These are phyloP conservation scores for Lodderomyces metapsilosis DNA, from an alignment of 1,139 yeast genomes.

Conservation along the genomic window DNA sequence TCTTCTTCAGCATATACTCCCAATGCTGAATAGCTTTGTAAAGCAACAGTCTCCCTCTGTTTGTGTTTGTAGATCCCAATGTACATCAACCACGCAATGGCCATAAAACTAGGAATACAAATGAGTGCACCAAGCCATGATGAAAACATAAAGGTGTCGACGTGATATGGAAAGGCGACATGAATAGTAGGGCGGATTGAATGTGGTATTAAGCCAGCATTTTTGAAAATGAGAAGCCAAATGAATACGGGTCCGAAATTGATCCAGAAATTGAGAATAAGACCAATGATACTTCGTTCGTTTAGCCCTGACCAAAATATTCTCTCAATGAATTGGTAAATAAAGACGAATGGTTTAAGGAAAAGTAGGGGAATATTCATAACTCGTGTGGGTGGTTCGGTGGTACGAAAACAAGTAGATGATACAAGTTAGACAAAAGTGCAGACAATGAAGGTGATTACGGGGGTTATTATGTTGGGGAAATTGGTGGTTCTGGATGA, in stretches of 20 bases:
- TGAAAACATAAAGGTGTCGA: slow-evolving; percentile 40
- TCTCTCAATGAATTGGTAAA: slow-evolving; percentile 20
- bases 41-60: background rate
- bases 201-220: slow-evolving; percentile 60
- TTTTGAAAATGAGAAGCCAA: slow-evolving; percentile 61
- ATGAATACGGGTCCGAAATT: slow-evolving; percentile 55
- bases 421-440: no score
- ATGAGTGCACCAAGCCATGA: slow-evolving; percentile 16
- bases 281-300: slow-evolving; percentile 32
- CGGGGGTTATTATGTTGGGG: no score
- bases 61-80: slow-evolving; percentile 7
- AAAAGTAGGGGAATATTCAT: background rate
- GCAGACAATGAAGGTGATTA: no score
- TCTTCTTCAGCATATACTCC: slow-evolving; percentile 1
- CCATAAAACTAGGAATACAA: slow-evolving; percentile 15
- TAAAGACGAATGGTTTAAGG: slow-evolving; percentile 14
- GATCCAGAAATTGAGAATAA: slow-evolving; percentile 43
- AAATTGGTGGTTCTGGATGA: no score
- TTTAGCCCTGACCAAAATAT: slow-evolving; percentile 31
- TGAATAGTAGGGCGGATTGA: slow-evolving; percentile 55
- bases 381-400: background rate
- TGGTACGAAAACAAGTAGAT: no score
- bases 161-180: slow-evolving; percentile 42
- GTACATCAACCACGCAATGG: slow-evolving; percentile 17
- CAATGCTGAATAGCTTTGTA: background rate